Evolutionary conservation across 1,139 yeast genomes (phyloP).

Genomic region (Hansenula sp.): DNA sequence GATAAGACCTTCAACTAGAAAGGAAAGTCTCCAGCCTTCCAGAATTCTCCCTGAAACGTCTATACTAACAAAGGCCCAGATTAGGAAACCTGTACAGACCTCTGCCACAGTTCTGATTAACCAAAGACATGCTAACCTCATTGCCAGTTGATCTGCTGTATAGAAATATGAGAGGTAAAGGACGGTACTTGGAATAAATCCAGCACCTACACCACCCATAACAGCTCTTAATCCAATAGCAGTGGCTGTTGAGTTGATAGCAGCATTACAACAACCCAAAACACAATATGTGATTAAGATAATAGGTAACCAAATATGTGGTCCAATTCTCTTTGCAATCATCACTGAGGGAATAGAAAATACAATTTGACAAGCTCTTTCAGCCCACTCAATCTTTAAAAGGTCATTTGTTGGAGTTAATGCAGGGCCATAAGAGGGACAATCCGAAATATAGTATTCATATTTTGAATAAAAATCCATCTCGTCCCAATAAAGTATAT

Average conservation of each 20-base stretch:
- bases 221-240: slow-evolving; percentile 41
- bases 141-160: slow-evolving; percentile 42
- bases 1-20: slow-evolving; percentile 49
- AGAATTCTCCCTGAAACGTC: background rate
- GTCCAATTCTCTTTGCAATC: slow-evolving; percentile 47
- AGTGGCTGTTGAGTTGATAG: slow-evolving; percentile 31
- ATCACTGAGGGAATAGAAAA: slow-evolving; percentile 41
- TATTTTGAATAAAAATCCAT: background rate
- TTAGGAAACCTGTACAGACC: background rate
- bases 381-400: slow-evolving; percentile 16
- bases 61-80: background rate
- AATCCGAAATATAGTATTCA: background rate
- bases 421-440: background rate
- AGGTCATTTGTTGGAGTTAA: background rate
- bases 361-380: slow-evolving; percentile 1
- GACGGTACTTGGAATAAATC: slow-evolving; percentile 50
- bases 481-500: background rate
- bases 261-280: slow-evolving; percentile 43
- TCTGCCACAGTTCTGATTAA: slow-evolving; percentile 4
- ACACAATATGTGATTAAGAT: slow-evolving; percentile 49
- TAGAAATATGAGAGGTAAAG: slow-evolving; percentile 52
- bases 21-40: slow-evolving; percentile 50
- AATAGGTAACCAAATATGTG: slow-evolving; percentile 50
- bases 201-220: slow-evolving; percentile 48
- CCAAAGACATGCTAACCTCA: slow-evolving; percentile 48